Evolutionary conservation across 345 rosid genomes (phyloP).

Genomic region (Cardamine chenopodiifolia): DNA sequence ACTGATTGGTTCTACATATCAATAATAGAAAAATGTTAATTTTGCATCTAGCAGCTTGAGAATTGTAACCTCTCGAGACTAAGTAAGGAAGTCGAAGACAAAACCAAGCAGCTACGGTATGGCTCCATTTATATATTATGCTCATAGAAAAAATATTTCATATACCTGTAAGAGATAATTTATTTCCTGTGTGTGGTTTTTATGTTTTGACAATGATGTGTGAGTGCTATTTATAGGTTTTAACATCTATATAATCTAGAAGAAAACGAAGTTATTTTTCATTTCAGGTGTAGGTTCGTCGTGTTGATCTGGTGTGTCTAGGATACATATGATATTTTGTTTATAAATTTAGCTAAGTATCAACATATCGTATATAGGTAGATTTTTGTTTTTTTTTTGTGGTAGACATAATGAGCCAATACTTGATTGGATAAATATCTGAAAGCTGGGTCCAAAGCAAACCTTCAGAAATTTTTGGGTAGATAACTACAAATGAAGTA

Average conservation of each 20-base stretch:
- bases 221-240: background rate
- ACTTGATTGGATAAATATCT: background rate
- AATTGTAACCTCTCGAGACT: slow-evolving; percentile 54
- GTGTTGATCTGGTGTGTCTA: background rate
- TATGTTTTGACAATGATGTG: background rate
- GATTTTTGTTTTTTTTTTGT: background rate
- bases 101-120: slow-evolving; percentile 58
- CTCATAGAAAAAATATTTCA: background rate
- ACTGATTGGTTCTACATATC: slow-evolving; percentile 15
- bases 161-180: background rate
- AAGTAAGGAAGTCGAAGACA: slow-evolving; percentile 71
- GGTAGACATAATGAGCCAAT: no score
- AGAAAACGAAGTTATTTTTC: background rate
- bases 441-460: background rate
- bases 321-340: no score
- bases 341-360: no score
- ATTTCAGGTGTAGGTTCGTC: background rate
- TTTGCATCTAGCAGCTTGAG: slow-evolving; percentile 56
- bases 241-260: background rate
- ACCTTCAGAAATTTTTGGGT: background rate
- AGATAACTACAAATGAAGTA: background rate
- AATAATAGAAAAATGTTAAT: slow-evolving; percentile 12
- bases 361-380: background rate
- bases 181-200: slow-evolving; percentile 3
- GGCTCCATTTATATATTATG: slow-evolving; percentile 17